Evolutionary conservation across 805 yeast genomes (phyloP).

Genomic region (Ogataea populi-albae): DNA sequence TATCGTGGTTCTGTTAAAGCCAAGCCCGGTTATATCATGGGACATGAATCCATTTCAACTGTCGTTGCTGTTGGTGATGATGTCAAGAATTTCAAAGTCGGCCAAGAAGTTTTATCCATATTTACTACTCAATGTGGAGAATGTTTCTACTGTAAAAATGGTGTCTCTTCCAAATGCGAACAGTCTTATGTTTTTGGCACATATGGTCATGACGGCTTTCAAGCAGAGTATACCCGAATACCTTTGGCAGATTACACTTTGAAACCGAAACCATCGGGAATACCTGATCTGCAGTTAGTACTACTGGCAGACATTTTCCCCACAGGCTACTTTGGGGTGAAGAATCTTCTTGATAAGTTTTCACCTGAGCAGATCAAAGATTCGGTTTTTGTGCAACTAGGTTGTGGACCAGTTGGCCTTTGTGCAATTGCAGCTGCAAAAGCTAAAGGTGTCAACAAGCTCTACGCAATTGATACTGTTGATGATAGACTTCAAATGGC

Average conservation of each 20-base stretch:
- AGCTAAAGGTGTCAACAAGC: conserved; percentile 40
- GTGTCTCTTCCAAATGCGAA: conserved; percentile 51
- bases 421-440: conserved; percentile 48
- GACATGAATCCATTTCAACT: conserved; percentile 42
- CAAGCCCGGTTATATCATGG: conserved; percentile 42
- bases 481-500: conserved; percentile 46
- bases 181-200: conserved; percentile 49
- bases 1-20: conserved; percentile 50
- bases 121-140: conserved; percentile 59
- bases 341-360: conserved; percentile 34
- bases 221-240: conserved; percentile 59
- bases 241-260: conserved; percentile 55
- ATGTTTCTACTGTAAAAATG: conserved; percentile 53
- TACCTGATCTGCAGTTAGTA: conserved; percentile 45
- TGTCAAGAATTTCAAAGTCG: conserved; percentile 36
- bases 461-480: conserved; percentile 51
- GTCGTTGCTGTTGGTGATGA: conserved; percentile 39
- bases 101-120: conserved; percentile 45
- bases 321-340: conserved; percentile 48
- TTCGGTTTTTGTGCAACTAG: conserved; percentile 47
- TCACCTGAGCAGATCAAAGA: conserved; percentile 1
- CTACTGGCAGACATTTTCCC: conserved; percentile 65
- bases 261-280: conserved; percentile 40
- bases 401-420: conserved; percentile 61
- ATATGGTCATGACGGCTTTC: conserved; percentile 55